Evolutionary conservation across 202 grass and related monocot genomes (phyloP), one percentile per base, ranked within the genome.

Genomic region (Carex arenaria): DNA sequence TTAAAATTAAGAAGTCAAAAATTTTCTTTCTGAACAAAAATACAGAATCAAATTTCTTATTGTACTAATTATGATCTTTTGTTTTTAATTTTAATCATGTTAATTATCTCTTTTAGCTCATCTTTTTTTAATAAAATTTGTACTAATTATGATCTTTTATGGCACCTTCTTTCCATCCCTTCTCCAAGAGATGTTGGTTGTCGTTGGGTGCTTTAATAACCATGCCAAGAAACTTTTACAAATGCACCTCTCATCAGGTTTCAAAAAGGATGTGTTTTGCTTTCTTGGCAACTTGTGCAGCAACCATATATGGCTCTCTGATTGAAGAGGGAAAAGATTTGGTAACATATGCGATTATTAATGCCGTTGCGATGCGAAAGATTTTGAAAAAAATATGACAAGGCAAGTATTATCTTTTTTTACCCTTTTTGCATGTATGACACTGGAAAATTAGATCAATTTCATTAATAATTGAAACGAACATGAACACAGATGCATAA

Each of bases 371-470:
- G 1, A 91, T 94, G 92, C 84, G 90, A 62, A 97, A 97, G 61
- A 92, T 97, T 61, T 80, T 97, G 5, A n/a, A 97, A 97, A 83
- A 97, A 97, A 56, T 97, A 97, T 81, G 94, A 94, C 62, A 94
- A 97, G 94, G 94, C 80, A 85, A 61, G 75, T 64, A 0, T 5
- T 61, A 3, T 63, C 30, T 17, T 40, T 18, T 23, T 80, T 28
- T 34, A 79, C 38, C 18, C 73, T n/a, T 77, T 85, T 65, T 65
- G 4, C 11, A 19, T 4, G 26, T 61, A 54, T 74, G 22, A 54
- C 71, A 45, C 20, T 30, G 11, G 13, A 76, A 70, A 47, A 72
- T 51, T 4, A 49, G 5, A 56, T n/a, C 26, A 55, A 32, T 76
- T 76, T 56, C 20, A 30, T 76, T 55, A 76, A 32, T n/a, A n/a